Evolutionary conservation across 2,329 filamentous ascomycete species (phyloP).

Genomic region (Cytospora piceicola): DNA sequence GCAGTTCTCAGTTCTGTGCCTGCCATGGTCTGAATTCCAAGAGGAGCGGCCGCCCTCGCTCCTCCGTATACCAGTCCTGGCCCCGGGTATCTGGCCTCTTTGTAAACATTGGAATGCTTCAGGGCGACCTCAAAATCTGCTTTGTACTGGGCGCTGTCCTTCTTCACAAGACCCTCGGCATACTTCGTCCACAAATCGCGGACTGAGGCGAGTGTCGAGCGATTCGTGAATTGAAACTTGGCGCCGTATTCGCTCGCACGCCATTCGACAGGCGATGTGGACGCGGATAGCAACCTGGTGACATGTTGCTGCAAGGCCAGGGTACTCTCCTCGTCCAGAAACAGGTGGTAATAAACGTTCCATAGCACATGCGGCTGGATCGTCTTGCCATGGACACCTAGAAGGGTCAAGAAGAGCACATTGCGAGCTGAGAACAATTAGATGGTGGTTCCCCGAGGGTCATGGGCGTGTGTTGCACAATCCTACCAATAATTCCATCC

Average conservation of each 20-base stretch:
- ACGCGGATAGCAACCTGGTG: conserved; percentile 46
- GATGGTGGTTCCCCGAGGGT: conserved; percentile 24
- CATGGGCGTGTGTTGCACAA: not conserved
- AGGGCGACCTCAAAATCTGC: conserved; percentile 27
- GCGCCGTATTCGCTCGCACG: conserved; percentile 47
- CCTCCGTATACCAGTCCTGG: not conserved
- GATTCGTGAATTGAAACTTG: conserved; percentile 12
- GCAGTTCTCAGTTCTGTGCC: not conserved
- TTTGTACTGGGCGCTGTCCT: conserved; percentile 32
- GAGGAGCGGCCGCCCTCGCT: conserved; percentile 7
- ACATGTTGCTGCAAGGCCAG: conserved; percentile 47
- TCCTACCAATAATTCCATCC: conserved; percentile 53
- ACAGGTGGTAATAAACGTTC: conserved; percentile 60
- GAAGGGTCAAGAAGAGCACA: conserved; percentile 54
- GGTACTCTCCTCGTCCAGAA: conserved; percentile 45
- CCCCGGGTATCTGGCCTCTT: not conserved
- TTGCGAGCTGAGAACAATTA: conserved; percentile 53
- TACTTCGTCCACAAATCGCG: conserved; percentile 47
- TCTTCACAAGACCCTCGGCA: conserved; percentile 26
- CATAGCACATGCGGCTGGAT: conserved; percentile 45
- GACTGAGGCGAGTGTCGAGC: conserved; percentile 42
- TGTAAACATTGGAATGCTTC: conserved; percentile 8
- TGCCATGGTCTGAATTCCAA: conserved; percentile 5
- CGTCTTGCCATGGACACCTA: conserved; percentile 47
- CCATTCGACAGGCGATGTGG: conserved; percentile 50